A percentile compares a stretch with the other conserved stretches of the same genome.
phyloP scores from a whole-genome alignment of 345 rosid genomes.

The Salix caprea region DNA sequence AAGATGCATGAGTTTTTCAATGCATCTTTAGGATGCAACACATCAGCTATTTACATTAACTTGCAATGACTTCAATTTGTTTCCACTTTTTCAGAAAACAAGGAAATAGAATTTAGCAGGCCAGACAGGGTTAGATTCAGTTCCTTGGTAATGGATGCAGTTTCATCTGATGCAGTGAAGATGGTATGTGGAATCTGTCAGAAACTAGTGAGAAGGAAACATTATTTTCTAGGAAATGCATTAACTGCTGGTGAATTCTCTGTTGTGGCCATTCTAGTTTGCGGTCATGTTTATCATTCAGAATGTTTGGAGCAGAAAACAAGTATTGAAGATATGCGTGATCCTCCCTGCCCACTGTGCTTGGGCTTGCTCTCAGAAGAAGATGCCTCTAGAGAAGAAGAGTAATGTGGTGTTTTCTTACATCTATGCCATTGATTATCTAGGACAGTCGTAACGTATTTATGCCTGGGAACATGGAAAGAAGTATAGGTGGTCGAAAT shows the following conservation, averaged over 20 bases:
- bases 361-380: constrained; percentile 17
- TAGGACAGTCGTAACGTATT: constrained; percentile 7
- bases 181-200: constrained; percentile 52
- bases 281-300: constrained; percentile 63
- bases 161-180: constrained; percentile 33
- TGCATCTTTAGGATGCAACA: not conserved
- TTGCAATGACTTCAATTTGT: not conserved
- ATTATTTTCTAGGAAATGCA: constrained; percentile 35
- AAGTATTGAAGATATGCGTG: constrained; percentile 32
- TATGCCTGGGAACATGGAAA: constrained; percentile 6
- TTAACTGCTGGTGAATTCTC: constrained; percentile 34
- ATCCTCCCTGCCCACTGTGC: constrained; percentile 55
- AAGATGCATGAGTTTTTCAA: not conserved
- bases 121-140: constrained; percentile 45
- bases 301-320: constrained; percentile 60
- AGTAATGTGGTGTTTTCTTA: constrained; percentile 18
- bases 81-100: constrained; percentile 29
- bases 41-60: not conserved
- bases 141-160: constrained; percentile 29
- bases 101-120: constrained; percentile 33
- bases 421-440: constrained; percentile 17
- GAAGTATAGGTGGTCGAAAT: constrained; percentile 14
- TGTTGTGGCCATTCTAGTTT: constrained; percentile 57
- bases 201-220: constrained; percentile 45
- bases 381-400: constrained; percentile 18